Percentiles rank a stretch among this genome's conserved stretches.
These are phyloP conservation scores for Casaregolazyma lundiana DNA, from an alignment of 1,139 yeast genomes.

Conservation along the genomic window DNA sequence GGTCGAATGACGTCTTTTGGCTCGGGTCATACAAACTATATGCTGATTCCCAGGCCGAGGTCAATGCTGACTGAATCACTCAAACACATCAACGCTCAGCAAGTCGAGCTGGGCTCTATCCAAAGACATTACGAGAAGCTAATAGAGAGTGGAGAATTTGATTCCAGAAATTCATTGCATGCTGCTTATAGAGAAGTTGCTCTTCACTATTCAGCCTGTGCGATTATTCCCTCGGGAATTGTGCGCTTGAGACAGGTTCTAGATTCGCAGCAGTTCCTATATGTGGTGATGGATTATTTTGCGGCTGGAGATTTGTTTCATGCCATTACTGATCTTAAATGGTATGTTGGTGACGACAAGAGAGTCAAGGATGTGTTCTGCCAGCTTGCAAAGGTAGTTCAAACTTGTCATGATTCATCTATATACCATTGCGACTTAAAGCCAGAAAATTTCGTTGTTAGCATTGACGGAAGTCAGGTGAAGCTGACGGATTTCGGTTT, in stretches of 20 bases:
- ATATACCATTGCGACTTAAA: conserved; percentile 87
- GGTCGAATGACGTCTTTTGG: conserved; percentile 12
- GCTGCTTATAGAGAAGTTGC: conserved; percentile 57
- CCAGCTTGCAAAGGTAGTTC: conserved; percentile 69
- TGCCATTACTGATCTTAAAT: conserved; percentile 65
- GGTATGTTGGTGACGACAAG: conserved; percentile 48
- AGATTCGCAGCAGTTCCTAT: conserved; percentile 38
- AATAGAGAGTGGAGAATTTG: neutral
- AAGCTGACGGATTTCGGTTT: conserved; percentile 83
- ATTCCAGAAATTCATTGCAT: conserved; percentile 7
- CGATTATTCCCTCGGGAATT: conserved; percentile 59
- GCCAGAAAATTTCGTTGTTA: conserved; percentile 80
- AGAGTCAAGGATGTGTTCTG: conserved; percentile 67
- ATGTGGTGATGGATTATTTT: conserved; percentile 76
- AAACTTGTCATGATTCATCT: conserved; percentile 60
- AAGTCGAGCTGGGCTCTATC: conserved; percentile 4
- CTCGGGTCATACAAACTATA: conserved; percentile 1
- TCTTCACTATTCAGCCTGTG: conserved; percentile 66
- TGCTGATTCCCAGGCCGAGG: conserved; percentile 5
- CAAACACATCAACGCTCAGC: conserved; percentile 8
- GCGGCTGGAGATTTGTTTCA: conserved; percentile 80
- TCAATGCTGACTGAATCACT: conserved; percentile 7
- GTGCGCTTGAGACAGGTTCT: conserved; percentile 72
- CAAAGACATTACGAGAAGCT: conserved; percentile 3
- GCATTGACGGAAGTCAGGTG: conserved; percentile 54